Evolutionary conservation across 495 filamentous ascomycete genomes (phyloP), one percentile per base, ranked within the genome.

Genomic region (Neurospora sp.): DNA sequence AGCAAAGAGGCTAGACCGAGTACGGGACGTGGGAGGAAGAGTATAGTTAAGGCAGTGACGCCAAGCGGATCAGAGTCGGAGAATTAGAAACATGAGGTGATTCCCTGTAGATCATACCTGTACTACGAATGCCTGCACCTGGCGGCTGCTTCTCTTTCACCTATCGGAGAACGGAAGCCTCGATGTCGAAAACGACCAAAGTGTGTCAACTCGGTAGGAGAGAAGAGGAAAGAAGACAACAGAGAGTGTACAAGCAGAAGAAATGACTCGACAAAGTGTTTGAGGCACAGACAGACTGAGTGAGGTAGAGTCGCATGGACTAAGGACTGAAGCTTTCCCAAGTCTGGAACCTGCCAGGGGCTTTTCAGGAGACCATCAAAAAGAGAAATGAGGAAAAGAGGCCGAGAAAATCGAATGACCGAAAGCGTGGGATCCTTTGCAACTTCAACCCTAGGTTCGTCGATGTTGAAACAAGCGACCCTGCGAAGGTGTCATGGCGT

Each of bases 101-200:
- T 83, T 80, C 66, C 72, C 72, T 62, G 84, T 76, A 80, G 82
- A 83, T 85, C 85, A 83, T 87, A 87, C 86, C 85, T 85, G 81
- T 80, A 31, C 12, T 81, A 84, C 82, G 83, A 78, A 84, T 84
- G 83, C 85, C 84, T 81, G 82, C 83, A 82, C 79, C 76, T 76
- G 77, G 80, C 82, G 76, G 79, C 78, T 69, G 69, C 69, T 74
- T 70, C 71, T 72, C 70, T 60, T 70, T 60, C 69, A 49, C 73
- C 72, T 73, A 74, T 72, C 69, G 72, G 73, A 71, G 72, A 31
- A 69, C 31, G 71, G 70, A 66, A 40, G 71, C 31, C 18, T 46
- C 35, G 69, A 74, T 20, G 23, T 12, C 40, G 12, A 70, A 42
- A 70, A 39, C 72, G 40, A 38, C 23, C 39, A 46, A 60, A 18